phyloP scores from a whole-genome alignment of 2,329 filamentous ascomycete species.

The Cytospora piceicola region DNA sequence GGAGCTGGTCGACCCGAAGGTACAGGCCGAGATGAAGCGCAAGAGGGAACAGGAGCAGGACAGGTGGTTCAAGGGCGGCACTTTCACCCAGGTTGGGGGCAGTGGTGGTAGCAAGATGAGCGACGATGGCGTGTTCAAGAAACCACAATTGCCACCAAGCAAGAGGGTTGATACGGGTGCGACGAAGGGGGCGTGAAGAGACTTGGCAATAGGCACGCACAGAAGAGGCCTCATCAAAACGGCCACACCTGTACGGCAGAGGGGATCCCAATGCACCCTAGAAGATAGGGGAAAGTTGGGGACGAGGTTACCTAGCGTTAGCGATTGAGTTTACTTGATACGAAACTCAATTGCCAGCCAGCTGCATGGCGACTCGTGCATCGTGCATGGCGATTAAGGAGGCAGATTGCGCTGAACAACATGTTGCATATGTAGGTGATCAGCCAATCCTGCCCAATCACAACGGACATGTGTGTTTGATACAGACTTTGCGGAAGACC shows the following conservation, averaged over 20 bases:
- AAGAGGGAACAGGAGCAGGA: slow-evolving; percentile 96
- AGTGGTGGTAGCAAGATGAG: slow-evolving; percentile 46
- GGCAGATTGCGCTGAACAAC: not conserved
- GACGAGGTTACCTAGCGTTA: slow-evolving; percentile 8
- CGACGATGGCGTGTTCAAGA: slow-evolving; percentile 72
- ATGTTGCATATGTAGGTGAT: not conserved
- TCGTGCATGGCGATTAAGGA: not conserved
- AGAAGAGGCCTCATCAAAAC: not conserved
- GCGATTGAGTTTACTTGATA: slow-evolving; percentile 21
- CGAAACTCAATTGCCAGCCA: slow-evolving; percentile 9
- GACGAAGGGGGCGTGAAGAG: slow-evolving; percentile 48
- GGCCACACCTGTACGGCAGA: not conserved
- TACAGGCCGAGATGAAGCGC: slow-evolving; percentile 81
- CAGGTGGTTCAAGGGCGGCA: slow-evolving; percentile 95
- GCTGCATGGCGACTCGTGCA: not conserved
- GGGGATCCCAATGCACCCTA: not conserved
- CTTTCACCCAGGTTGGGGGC: slow-evolving; percentile 83
- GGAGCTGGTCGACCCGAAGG: slow-evolving; percentile 92
- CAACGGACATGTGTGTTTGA: not conserved
- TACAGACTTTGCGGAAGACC: not conserved
- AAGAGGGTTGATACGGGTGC: slow-evolving; percentile 74
- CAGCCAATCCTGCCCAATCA: not conserved
- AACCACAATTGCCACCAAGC: slow-evolving; percentile 71
- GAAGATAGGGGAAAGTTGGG: not conserved
- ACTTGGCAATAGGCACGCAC: not conserved